Conservation (phyloP, 495 filamentous ascomycete species). For the Podospora pseudopauciseta region DNA sequence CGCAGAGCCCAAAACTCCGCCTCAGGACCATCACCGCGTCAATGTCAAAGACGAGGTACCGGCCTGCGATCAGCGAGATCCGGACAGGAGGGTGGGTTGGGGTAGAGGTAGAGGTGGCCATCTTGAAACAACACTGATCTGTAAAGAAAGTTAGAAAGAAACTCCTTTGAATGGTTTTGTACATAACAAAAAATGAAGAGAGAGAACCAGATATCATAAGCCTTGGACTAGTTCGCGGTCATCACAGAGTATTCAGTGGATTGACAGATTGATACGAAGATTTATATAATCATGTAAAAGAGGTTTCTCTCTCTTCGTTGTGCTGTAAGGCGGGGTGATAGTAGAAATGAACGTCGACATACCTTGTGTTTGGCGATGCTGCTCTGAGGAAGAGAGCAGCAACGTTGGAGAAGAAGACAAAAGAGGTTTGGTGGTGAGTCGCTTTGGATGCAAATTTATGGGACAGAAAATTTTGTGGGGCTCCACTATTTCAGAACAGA, state of each 20-base stretch:
- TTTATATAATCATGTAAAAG: slow-evolving; percentile 37
- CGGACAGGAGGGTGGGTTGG: slow-evolving; percentile 45
- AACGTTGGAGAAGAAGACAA: slow-evolving; percentile 16
- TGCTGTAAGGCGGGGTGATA: background rate
- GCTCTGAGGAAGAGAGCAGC: slow-evolving; percentile 19
- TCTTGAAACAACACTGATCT: background rate
- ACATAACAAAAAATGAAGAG: slow-evolving; percentile 8
- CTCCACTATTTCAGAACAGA: background rate
- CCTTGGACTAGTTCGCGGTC: slow-evolving; percentile 33
- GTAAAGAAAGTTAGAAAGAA: slow-evolving; percentile 26
- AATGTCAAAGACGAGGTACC: slow-evolving; percentile 86
- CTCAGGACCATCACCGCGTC: slow-evolving; percentile 77
- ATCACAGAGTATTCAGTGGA: slow-evolving; percentile 40
- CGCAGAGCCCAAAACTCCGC: slow-evolving; percentile 77
- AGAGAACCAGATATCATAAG: slow-evolving; percentile 31
- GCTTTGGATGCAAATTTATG: slow-evolving; percentile 17
- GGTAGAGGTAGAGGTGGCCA: background rate
- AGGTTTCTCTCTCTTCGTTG: background rate
- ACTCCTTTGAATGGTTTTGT: slow-evolving; percentile 4
- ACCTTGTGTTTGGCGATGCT: slow-evolving; percentile 25
- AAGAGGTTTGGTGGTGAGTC: background rate
- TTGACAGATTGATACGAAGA: slow-evolving; percentile 42
- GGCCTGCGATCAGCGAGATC: slow-evolving; percentile 75
- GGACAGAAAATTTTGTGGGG: slow-evolving; percentile 12
- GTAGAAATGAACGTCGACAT: slow-evolving; percentile 17